Conservation (phyloP, 1,284 basidiomycete species). For the Fomitopsis betulina region DNA sequence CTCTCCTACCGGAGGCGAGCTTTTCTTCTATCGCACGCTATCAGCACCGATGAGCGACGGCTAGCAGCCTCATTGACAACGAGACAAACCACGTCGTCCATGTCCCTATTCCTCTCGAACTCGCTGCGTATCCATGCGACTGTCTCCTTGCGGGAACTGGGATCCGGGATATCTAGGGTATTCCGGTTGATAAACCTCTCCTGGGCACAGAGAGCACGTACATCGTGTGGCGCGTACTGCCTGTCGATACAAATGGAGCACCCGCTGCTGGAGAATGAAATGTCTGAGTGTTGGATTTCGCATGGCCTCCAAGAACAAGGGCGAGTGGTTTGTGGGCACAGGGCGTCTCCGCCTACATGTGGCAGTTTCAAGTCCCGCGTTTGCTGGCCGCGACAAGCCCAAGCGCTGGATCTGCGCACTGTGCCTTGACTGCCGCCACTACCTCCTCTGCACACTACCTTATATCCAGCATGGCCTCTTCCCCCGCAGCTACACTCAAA, state of each 20-base stretch:
- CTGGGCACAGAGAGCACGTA: slow-evolving; percentile 24
- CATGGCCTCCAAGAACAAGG: slow-evolving; percentile 11
- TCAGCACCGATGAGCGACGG: background rate
- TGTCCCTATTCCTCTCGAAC: slow-evolving; percentile 57
- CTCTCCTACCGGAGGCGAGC: slow-evolving; percentile 45
- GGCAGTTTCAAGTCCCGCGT: slow-evolving; percentile 9
- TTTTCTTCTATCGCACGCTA: slow-evolving; percentile 28
- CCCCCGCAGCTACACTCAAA: slow-evolving; percentile 15
- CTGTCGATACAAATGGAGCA: slow-evolving; percentile 57
- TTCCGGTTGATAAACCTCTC: background rate
- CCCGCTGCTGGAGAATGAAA: slow-evolving; percentile 64
- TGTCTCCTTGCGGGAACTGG: slow-evolving; percentile 55
- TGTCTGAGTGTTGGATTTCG: slow-evolving; percentile 51
- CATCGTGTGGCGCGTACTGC: slow-evolving; percentile 66
- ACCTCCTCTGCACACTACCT: slow-evolving; percentile 2
- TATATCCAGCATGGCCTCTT: slow-evolving; percentile 20
- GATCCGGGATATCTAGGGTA: slow-evolving; percentile 57
- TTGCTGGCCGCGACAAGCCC: slow-evolving; percentile 9
- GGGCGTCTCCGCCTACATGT: background rate
- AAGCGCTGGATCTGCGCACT: slow-evolving; percentile 14
- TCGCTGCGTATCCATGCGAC: slow-evolving; percentile 68
- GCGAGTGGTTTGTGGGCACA: background rate
- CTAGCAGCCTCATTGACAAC: background rate
- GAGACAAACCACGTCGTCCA: slow-evolving; percentile 50
- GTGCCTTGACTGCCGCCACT: slow-evolving; percentile 7